Evolutionary conservation across 2,329 filamentous ascomycete species (phyloP), one percentile per base, ranked within the genome.

Genomic region (Aspergillus sp.): DNA sequence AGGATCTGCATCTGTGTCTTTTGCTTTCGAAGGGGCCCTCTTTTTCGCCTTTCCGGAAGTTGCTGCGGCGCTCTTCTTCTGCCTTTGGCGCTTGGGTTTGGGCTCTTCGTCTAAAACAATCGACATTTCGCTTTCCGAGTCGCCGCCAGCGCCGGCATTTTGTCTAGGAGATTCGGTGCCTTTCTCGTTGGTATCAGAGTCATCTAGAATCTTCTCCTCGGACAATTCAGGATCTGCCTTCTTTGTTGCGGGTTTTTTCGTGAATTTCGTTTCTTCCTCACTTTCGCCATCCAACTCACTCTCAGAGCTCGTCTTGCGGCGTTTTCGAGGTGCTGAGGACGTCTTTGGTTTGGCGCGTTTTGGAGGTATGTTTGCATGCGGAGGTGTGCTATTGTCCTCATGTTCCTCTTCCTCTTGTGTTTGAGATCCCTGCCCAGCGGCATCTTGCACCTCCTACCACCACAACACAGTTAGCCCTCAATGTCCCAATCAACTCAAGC

Each of bases 91-190:
- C 72, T 84, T 86, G 30, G 83, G 83, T 54, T 87, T 86, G 31
- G 82, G 82, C 3, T 82, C 82, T 65, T 94, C 91, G 72, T 97
- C 93, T 46, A 95, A 80, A n/a, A 97, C 83, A 4, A 86, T 84
- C 0, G 91, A 94, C 76, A 92, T 80, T 57, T 91, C 89, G 71
- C 84, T 88, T 51, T 89, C 85, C 0, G 84, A 86, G 8, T 71
- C 78, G 23, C 79, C 80, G 69, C 80, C 80, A n/a, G 75, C 77
- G 11, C 76, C 76, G 23, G 72, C 71, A 68, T 65, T 64, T 7
- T 76, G 66, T 49, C 72, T 65, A 13, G 66, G 55, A 28, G 57
- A 43, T 56, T 67, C 62, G 31, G 34, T 45, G n/a, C 56, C 62
- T 47, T 65, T 49, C 8, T 64, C 56, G 15, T 68, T 60, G 7